These are phyloP conservation scores for Phyllosticta capitalensis DNA, from an alignment of 2,329 filamentous ascomycete genomes.

Conservation along the genomic window DNA sequence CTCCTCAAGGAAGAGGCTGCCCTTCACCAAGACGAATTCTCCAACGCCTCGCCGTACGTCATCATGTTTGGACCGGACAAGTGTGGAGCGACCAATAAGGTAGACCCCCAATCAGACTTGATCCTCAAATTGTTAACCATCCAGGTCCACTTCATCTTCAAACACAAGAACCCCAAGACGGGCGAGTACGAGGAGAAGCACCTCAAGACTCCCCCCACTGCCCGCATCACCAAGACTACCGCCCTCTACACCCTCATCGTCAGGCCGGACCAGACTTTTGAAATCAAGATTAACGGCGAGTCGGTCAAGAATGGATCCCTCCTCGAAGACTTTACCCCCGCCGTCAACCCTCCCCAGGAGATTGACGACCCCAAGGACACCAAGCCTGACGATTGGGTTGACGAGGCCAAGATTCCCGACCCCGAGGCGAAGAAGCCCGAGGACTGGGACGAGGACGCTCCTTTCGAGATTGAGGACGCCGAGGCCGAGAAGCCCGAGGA, in stretches of 20 bases:
- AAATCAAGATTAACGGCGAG: slow-evolving; percentile 86
- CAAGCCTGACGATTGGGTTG: slow-evolving; percentile 95
- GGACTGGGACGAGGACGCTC: slow-evolving; percentile 98
- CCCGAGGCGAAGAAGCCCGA: slow-evolving; percentile 93
- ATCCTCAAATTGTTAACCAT: neutral
- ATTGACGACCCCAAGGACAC: slow-evolving; percentile 89
- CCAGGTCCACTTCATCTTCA: slow-evolving; percentile 86
- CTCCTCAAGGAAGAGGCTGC: slow-evolving; percentile 95
- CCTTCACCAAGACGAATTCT: slow-evolving; percentile 95
- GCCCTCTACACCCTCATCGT: slow-evolving; percentile 96
- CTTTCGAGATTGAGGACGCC: slow-evolving; percentile 91
- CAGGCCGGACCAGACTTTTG: slow-evolving; percentile 90
- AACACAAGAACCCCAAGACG: slow-evolving; percentile 99
- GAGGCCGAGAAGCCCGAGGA: slow-evolving; percentile 85
- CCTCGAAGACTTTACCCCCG: slow-evolving; percentile 81
- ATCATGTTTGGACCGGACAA: slow-evolving; percentile 99
- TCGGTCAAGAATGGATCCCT: slow-evolving; percentile 82
- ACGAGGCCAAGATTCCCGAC: slow-evolving; percentile 82
- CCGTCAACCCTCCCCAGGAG: slow-evolving; percentile 92
- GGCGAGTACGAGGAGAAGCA: slow-evolving; percentile 99
- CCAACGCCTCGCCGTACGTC: slow-evolving; percentile 92
- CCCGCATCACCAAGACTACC: slow-evolving; percentile 82
- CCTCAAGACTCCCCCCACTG: slow-evolving; percentile 70
- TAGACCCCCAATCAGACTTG: slow-evolving; percentile 29
- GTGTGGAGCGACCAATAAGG: slow-evolving; percentile 98